Conservation (phyloP, 768 basidiomycete genomes). For the Lentinus brumalis region DNA sequence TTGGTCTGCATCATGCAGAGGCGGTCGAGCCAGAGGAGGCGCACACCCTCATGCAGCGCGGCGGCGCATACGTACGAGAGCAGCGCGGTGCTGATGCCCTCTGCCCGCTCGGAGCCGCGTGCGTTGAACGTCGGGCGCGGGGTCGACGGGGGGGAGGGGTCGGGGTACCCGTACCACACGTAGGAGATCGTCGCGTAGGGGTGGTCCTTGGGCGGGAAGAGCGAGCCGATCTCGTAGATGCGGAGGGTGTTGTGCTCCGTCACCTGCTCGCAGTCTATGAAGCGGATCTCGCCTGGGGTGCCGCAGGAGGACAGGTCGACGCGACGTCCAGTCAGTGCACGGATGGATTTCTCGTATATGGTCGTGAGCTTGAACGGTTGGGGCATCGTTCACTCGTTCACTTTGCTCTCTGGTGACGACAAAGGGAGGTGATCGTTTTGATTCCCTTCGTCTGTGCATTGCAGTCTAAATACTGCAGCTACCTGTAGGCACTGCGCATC, state of each 20-base stretch:
- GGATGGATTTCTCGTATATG: background rate
- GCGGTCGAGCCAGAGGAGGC: conserved; percentile 24
- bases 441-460: too few species aligned
- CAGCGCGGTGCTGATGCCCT: conserved; percentile 18
- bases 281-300: conserved; percentile 6
- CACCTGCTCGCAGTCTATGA: conserved; percentile 6
- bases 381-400: background rate
- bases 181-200: conserved; percentile 15
- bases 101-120: conserved; percentile 12
- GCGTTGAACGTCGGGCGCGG: conserved; percentile 8
- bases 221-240: conserved; percentile 2
- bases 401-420: too few species aligned
- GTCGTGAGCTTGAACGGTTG: background rate
- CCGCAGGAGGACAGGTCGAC: background rate
- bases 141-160: background rate
- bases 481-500: too few species aligned
- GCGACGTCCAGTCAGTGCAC: background rate
- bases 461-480: too few species aligned
- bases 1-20: conserved; percentile 27
- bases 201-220: conserved; percentile 7
- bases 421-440: too few species aligned
- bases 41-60: background rate
- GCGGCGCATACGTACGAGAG: conserved; percentile 11
- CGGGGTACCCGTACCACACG: conserved; percentile 16
- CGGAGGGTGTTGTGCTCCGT: background rate